phyloP scores from a whole-genome alignment of 768 basidiomycete species.

The Suillus bovinus region DNA sequence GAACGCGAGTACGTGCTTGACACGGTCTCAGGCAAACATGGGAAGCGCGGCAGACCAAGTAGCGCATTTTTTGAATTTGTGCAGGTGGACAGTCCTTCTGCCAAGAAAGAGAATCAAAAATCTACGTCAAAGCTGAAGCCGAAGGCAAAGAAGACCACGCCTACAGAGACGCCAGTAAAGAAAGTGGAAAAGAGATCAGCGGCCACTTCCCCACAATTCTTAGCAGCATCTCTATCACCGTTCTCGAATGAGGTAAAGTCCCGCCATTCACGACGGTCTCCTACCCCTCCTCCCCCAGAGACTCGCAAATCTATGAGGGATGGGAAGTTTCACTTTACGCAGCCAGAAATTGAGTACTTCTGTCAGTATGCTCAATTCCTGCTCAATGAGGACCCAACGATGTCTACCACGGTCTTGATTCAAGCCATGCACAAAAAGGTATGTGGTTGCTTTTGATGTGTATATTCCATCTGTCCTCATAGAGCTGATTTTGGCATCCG shows the following conservation, averaged over 20 bases:
- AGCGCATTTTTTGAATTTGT: conserved; percentile 12
- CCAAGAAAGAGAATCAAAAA: conserved; percentile 6
- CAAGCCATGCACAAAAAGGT: conserved; percentile 49
- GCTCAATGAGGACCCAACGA: conserved; percentile 47
- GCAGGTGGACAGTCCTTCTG: conserved; percentile 14
- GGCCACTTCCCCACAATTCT: background rate
- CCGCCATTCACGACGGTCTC: conserved; percentile 31
- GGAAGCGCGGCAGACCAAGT: conserved; percentile 27
- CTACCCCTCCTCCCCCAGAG: conserved; percentile 46
- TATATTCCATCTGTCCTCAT: background rate
- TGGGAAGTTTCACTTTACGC: conserved; percentile 47
- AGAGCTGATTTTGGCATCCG: conserved; percentile 6
- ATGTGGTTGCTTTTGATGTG: conserved; percentile 1
- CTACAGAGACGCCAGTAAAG: conserved; percentile 9
- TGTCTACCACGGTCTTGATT: conserved; percentile 39
- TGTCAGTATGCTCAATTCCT: conserved; percentile 45
- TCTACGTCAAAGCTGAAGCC: conserved; percentile 4
- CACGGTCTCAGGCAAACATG: conserved; percentile 22
- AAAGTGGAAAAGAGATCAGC: conserved; percentile 14
- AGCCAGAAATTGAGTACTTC: conserved; percentile 51
- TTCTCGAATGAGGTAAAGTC: conserved; percentile 8
- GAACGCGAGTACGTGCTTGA: conserved; percentile 46
- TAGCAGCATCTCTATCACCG: background rate
- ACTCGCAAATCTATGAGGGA: conserved; percentile 28
- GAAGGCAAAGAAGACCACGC: conserved; percentile 10